Evolutionary conservation across 768 basidiomycete genomes (phyloP), one percentile per base, ranked within the genome.

Genomic region (Omphalotus guepiniiformis): DNA sequence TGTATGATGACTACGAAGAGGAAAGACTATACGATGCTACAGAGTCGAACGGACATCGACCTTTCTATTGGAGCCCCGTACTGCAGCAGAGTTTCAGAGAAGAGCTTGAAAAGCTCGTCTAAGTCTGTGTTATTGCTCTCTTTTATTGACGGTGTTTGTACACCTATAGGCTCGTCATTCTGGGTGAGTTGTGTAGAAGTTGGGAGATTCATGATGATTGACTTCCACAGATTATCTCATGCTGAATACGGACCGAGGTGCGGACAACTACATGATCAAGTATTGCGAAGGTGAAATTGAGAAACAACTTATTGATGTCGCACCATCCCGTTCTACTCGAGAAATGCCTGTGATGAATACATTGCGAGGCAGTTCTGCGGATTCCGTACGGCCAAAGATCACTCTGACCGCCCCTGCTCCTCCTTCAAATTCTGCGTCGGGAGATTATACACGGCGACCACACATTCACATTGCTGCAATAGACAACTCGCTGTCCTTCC

Each of bases 401-500:
- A 34, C 19, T 65, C 71, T 29, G 67, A 69, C 35, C 66, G 53
- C 54, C 68, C 63, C 35, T 59, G 73, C 51, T 54, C 62, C 6
- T 60, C 67, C 71, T 25, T 67, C 68, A 16, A 63, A 67, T 25
- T 60, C 65, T 21, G 55, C 63, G 30, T 30, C 6, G 25, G 54
- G 61, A 11, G 73, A 76, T 40, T 86, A 82, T 58, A 78, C 71
- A 35, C 75, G 78, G 42, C 75, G 74, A 51, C 88, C 90, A 2
- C 91, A 93, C 59, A 82, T 93, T 35, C 91, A 93, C 59, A 88
- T 93, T 48, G 91, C 92, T 37, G 92, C 92, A 8, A 95, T 95
- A 52, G 93, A 94, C 59, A 94, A 94, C 63, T 93, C 89, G 0
- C 76, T 95, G 29, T 88, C 89, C 2, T 95, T 93, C 58, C 93